Percentiles rank a stretch among this genome's conserved stretches.
phyloP scores from a whole-genome alignment of 2,329 filamentous ascomycete species.

The Cercospora sp. region DNA sequence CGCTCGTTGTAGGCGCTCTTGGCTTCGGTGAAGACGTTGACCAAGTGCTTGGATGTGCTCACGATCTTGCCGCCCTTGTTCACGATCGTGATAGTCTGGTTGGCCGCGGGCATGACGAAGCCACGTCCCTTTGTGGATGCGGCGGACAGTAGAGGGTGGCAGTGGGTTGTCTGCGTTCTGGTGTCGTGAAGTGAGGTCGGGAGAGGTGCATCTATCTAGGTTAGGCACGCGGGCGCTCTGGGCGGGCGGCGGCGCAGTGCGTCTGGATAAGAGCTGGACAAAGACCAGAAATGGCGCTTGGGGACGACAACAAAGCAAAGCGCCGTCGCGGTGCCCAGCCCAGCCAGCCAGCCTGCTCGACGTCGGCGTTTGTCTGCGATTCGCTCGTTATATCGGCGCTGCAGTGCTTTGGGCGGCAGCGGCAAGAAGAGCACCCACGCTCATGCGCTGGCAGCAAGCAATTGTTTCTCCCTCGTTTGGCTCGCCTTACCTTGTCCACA shows the following conservation, averaged over 20 bases:
- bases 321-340: neutral
- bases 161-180: neutral
- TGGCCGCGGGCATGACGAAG: constrained; percentile 36
- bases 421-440: neutral
- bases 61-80: constrained; percentile 91
- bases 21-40: constrained; percentile 89
- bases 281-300: neutral
- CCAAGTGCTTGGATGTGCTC: constrained; percentile 84
- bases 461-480: neutral
- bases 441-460: neutral
- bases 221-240: neutral
- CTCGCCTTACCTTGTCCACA: neutral
- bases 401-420: neutral
- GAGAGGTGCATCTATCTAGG: neutral
- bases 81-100: constrained; percentile 83
- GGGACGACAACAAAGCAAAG: neutral
- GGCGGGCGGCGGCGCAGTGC: neutral
- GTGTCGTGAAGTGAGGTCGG: neutral
- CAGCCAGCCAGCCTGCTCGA: neutral
- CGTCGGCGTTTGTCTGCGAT: constrained; percentile 3
- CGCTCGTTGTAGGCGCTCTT: constrained; percentile 84
- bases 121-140: neutral
- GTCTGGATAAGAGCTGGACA: neutral
- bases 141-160: neutral
- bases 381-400: constrained; percentile 5